Evolutionary conservation across 1,284 basidiomycete genomes (phyloP).

Genomic region (Microbotryum violaceum): DNA sequence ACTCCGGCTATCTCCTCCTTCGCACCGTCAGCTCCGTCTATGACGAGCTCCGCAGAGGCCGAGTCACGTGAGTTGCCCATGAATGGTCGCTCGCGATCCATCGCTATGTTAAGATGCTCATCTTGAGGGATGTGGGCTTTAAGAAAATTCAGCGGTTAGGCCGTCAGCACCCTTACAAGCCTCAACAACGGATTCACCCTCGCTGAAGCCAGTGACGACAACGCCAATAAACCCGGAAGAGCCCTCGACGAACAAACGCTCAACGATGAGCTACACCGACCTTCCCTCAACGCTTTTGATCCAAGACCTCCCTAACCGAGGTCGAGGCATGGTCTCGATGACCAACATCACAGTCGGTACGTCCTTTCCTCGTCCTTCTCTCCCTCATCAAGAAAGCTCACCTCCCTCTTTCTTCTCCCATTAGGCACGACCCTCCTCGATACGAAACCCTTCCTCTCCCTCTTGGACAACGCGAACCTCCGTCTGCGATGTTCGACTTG

Average conservation of each 20-base stretch:
- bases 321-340: slow-evolving; percentile 12
- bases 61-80: too few species aligned
- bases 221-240: too few species aligned
- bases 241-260: too few species aligned
- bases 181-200: too few species aligned
- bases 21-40: too few species aligned
- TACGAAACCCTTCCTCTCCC: slow-evolving; percentile 54
- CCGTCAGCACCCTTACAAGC: neutral
- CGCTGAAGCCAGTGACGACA: too few species aligned
- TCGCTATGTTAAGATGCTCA: too few species aligned
- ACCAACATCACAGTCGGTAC: neutral
- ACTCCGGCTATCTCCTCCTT: too few species aligned
- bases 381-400: neutral
- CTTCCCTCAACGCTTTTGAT: slow-evolving; percentile 11
- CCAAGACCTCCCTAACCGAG: neutral
- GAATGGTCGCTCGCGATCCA: too few species aligned
- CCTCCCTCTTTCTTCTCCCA: too few species aligned
- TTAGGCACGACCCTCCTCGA: slow-evolving; percentile 56
- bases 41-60: too few species aligned
- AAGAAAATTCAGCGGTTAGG: neutral
- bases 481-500: slow-evolving; percentile 62
- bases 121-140: too few species aligned
- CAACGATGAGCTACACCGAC: slow-evolving; percentile 4
- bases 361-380: neutral
- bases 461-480: slow-evolving; percentile 59